Percentiles rank a stretch among this genome's conserved stretches.
phyloP scores from a whole-genome alignment of 1,139 yeast genomes.

The Saccharomycopsis crataegensis region DNA sequence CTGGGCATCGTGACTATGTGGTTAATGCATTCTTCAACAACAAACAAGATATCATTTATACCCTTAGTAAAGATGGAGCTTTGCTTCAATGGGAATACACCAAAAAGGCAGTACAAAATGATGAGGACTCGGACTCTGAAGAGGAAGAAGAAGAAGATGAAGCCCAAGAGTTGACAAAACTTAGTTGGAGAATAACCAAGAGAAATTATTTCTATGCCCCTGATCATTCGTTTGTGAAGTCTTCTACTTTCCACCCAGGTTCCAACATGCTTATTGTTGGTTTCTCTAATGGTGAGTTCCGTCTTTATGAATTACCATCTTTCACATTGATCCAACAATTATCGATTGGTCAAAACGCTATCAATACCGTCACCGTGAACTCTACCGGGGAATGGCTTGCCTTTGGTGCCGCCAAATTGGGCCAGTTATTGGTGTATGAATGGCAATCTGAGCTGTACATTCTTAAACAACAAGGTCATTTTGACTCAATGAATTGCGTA shows the following conservation, averaged over 20 bases:
- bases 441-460: constrained; percentile 98
- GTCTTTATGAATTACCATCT: constrained; percentile 80
- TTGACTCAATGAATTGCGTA: constrained; percentile 77
- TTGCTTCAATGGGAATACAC: constrained; percentile 86
- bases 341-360: constrained; percentile 87
- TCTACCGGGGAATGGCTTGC: constrained; percentile 94
- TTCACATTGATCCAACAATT: constrained; percentile 77
- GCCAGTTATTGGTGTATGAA: constrained; percentile 94
- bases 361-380: constrained; percentile 75
- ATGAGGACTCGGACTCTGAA: constrained; percentile 29
- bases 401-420: constrained; percentile 82
- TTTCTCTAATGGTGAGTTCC: constrained; percentile 81
- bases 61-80: constrained; percentile 93
- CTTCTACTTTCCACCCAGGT: constrained; percentile 75
- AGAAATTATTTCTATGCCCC: constrained; percentile 67
- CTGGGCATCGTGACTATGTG: constrained; percentile 91
- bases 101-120: constrained; percentile 34
- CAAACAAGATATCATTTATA: constrained; percentile 82
- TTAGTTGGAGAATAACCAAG: constrained; percentile 77
- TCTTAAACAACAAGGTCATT: constrained; percentile 94
- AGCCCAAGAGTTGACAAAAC: constrained; percentile 31
- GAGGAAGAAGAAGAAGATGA: constrained; percentile 36
- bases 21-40: constrained; percentile 78
- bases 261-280: constrained; percentile 82
- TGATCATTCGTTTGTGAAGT: constrained; percentile 59